phyloP scores from a whole-genome alignment of 2,329 filamentous ascomycete species.

The Alternaria ethzedia region DNA sequence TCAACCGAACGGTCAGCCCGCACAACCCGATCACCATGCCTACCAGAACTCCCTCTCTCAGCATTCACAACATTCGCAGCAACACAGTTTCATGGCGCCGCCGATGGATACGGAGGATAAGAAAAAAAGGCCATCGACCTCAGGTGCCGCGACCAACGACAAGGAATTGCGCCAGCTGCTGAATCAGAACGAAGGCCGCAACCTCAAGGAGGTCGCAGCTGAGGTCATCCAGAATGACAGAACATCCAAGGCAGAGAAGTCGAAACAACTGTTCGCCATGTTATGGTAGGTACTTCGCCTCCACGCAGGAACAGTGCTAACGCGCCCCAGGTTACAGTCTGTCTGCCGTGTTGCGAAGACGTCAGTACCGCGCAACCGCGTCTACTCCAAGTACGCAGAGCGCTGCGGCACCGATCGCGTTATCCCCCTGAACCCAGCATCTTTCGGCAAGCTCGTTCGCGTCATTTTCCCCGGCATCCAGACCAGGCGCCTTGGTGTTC shows the following conservation, averaged over 20 bases:
- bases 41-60: slow-evolving; percentile 37
- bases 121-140: slow-evolving; percentile 64
- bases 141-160: slow-evolving; percentile 79
- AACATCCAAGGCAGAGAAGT: slow-evolving; percentile 80
- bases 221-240: slow-evolving; percentile 81
- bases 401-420: slow-evolving; percentile 92
- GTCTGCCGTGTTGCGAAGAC: slow-evolving; percentile 75
- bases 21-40: slow-evolving; percentile 37
- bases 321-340: slow-evolving; percentile 68
- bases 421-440: slow-evolving; percentile 93
- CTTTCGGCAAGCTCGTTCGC: slow-evolving; percentile 94
- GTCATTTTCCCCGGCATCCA: slow-evolving; percentile 96
- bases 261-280: slow-evolving; percentile 87
- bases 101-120: slow-evolving; percentile 50
- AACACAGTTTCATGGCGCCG: slow-evolving; percentile 34
- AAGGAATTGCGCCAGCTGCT: slow-evolving; percentile 80
- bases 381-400: slow-evolving; percentile 94
- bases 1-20: slow-evolving; percentile 25
- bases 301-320: slow-evolving; percentile 29
- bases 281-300: slow-evolving; percentile 67
- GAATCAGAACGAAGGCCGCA: slow-evolving; percentile 70
- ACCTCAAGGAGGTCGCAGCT: slow-evolving; percentile 72
- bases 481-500: slow-evolving; percentile 87
- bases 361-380: slow-evolving; percentile 88
- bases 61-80: slow-evolving; percentile 30